Evolutionary conservation across 1,284 basidiomycete species (phyloP).

Genomic region (Mycosarcoma maydis): DNA sequence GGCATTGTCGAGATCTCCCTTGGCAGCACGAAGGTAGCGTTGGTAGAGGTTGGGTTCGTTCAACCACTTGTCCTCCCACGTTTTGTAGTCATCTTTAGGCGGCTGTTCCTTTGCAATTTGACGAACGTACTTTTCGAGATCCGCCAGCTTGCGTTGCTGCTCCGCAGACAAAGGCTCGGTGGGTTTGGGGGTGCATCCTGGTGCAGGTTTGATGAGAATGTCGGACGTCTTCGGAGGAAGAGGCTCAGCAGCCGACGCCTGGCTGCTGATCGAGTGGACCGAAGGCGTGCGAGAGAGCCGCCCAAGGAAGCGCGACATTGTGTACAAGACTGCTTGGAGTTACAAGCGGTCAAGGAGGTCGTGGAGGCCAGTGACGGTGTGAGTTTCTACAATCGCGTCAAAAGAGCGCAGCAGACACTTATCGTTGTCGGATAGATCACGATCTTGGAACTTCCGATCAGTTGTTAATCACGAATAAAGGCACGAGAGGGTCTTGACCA

Average conservation of each 20-base stretch:
- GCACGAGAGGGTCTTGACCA: too few relatives aligned
- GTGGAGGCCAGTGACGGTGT: too few relatives aligned
- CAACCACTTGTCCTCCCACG: conserved; percentile 54
- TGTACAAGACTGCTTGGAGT: too few relatives aligned
- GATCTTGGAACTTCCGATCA: too few relatives aligned
- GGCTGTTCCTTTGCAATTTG: conserved; percentile 7
- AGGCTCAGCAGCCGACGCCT: conserved; percentile 10
- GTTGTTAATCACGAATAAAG: too few relatives aligned
- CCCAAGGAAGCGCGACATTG: conserved; percentile 44
- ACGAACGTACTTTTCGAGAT: conserved; percentile 31
- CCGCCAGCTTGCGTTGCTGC: conserved; percentile 25
- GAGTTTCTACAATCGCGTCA: conserved; percentile 2
- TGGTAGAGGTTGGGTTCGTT: conserved; percentile 45
- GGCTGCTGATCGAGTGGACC: conserved; percentile 23
- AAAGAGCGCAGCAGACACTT: too few relatives aligned
- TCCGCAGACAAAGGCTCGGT: conserved; percentile 20
- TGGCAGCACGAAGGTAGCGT: conserved; percentile 60
- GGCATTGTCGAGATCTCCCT: conserved; percentile 58
- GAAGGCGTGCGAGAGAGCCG: conserved; percentile 38
- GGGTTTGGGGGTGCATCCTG: conserved; percentile 24
- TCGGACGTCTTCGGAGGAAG: conserved; percentile 40
- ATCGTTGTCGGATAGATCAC: too few relatives aligned
- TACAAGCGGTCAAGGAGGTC: too few relatives aligned
- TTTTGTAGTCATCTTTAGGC: conserved; percentile 42
- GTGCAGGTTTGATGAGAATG: conserved; percentile 25